Percentiles rank a stretch among this genome's conserved stretches.
Evolutionary conservation across 257 asterid species (phyloP).

Genomic region (Penstemon eatonii): DNA sequence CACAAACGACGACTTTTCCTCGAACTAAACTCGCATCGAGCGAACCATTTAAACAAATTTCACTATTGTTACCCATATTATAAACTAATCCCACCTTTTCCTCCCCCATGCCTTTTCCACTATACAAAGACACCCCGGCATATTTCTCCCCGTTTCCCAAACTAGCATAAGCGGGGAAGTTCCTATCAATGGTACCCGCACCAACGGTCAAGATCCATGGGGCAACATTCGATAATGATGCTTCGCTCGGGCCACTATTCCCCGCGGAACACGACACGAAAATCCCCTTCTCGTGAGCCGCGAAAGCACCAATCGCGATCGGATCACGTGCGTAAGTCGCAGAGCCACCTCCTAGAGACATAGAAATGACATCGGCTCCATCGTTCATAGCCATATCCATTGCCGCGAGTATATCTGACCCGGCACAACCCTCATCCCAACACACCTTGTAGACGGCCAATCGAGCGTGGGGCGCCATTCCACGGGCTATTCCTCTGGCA

Average conservation of each 20-base stretch:
- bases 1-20: constrained; percentile 60
- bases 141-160: constrained; percentile 47
- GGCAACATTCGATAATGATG: constrained; percentile 52
- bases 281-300: constrained; percentile 73
- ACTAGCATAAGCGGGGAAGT: constrained; percentile 49
- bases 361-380: constrained; percentile 65
- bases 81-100: constrained; percentile 45
- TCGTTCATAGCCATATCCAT: constrained; percentile 64
- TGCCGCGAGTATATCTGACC: constrained; percentile 65
- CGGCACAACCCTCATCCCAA: constrained; percentile 52
- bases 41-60: constrained; percentile 48
- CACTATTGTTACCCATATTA: constrained; percentile 29
- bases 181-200: constrained; percentile 67
- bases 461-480: constrained; percentile 71
- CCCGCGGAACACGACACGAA: constrained; percentile 68
- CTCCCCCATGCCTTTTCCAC: constrained; percentile 48
- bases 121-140: constrained; percentile 53
- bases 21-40: constrained; percentile 44
- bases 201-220: constrained; percentile 83
- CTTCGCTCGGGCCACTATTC: constrained; percentile 48
- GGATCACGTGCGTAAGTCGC: constrained; percentile 44
- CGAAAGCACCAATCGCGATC: constrained; percentile 58
- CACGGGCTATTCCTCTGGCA: constrained; percentile 63
- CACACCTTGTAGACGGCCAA: constrained; percentile 67
- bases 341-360: constrained; percentile 59